Evolutionary conservation across 2,329 filamentous ascomycete genomes (phyloP).

Genomic region (Botrytis fragariae): DNA sequence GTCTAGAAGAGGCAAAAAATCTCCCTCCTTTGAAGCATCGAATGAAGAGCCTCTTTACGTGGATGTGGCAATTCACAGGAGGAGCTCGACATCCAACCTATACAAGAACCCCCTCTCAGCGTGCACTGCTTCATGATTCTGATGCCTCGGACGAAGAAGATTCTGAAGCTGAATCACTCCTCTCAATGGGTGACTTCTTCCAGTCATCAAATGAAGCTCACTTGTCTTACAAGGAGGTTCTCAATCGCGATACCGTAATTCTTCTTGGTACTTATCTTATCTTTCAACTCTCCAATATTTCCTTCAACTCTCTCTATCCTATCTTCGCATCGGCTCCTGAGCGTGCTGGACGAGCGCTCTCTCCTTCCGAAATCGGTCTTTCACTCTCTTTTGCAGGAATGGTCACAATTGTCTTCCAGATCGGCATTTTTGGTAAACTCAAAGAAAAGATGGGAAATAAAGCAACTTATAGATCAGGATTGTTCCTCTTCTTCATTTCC

Average conservation of each 20-base stretch:
- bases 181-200: conserved; percentile 41
- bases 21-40: conserved; percentile 58
- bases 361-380: conserved; percentile 78
- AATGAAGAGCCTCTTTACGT: conserved; percentile 59
- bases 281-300: conserved; percentile 91
- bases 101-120: conserved; percentile 43
- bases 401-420: conserved; percentile 86
- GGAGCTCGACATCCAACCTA: conserved; percentile 57
- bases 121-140: conserved; percentile 38
- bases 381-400: conserved; percentile 80
- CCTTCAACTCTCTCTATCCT: conserved; percentile 92
- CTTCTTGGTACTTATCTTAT: conserved; percentile 84
- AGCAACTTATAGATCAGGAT: conserved; percentile 73
- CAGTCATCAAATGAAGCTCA: conserved; percentile 42
- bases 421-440: conserved; percentile 77
- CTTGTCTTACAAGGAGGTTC: conserved; percentile 57
- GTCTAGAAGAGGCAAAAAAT: conserved; percentile 63
- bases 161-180: conserved; percentile 36
- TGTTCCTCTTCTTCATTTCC: conserved; percentile 76
- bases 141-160: conserved; percentile 45
- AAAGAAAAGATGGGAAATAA: conserved; percentile 81
- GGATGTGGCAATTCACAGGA: conserved; percentile 68
- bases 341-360: conserved; percentile 74
- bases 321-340: conserved; percentile 78
- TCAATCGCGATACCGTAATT: conserved; percentile 78